phyloP scores from a whole-genome alignment of 2,329 filamentous ascomycete species.

The Diaporthe citri region DNA sequence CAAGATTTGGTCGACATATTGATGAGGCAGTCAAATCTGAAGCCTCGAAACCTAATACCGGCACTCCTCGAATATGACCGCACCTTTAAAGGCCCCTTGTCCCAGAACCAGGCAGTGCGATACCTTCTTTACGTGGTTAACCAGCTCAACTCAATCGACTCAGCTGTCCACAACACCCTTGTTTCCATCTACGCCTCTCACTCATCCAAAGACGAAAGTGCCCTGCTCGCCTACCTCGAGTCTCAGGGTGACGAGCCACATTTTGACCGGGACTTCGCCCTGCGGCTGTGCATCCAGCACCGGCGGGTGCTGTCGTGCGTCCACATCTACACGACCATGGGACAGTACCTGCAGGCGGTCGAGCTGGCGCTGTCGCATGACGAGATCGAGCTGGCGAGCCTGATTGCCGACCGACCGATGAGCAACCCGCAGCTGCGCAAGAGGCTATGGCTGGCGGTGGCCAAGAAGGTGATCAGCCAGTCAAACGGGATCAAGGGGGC shows the following conservation, averaged over 20 bases:
- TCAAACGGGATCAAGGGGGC: conserved; percentile 90
- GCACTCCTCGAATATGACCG: conserved; percentile 95
- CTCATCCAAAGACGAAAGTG: conserved; percentile 84
- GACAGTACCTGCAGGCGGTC: conserved; percentile 92
- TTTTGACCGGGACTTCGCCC: conserved; percentile 96
- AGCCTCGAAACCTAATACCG: conserved; percentile 90
- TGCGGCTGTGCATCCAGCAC: conserved; percentile 95
- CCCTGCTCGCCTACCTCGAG: conserved; percentile 89
- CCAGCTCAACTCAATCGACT: conserved; percentile 81
- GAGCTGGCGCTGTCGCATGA: conserved; percentile 91
- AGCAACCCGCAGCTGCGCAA: conserved; percentile 86
- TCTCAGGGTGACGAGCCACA: conserved; percentile 87
- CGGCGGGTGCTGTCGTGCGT: conserved; percentile 94
- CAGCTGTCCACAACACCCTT: conserved; percentile 95
- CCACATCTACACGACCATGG: conserved; percentile 97
- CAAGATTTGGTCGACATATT: conserved; percentile 93
- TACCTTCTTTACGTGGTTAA: conserved; percentile 96
- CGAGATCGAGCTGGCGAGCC: conserved; percentile 88
- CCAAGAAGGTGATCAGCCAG: conserved; percentile 91
- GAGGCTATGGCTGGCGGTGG: conserved; percentile 94
- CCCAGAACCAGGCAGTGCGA: conserved; percentile 89
- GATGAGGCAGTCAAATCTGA: conserved; percentile 89
- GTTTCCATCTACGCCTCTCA: conserved; percentile 96
- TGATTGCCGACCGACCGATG: conserved; percentile 88
- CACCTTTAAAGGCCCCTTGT: conserved; percentile 74